These are phyloP conservation scores for Leccinum rimulosum DNA, from an alignment of 768 basidiomycete species.

Conservation along the genomic window DNA sequence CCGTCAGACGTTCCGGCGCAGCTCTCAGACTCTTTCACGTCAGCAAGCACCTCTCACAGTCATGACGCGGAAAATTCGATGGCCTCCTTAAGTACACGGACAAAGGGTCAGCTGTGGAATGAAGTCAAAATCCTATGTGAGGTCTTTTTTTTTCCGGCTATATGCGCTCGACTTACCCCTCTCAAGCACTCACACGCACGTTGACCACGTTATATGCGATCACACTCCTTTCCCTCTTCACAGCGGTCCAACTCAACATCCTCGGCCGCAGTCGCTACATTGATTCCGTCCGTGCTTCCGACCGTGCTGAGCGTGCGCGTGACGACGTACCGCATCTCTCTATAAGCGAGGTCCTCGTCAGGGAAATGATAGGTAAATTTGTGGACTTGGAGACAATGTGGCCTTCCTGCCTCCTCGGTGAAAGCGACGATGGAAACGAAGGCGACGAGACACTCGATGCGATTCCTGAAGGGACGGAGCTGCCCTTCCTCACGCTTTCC, in stretches of 20 bases:
- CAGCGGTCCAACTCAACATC: slow-evolving; percentile 80
- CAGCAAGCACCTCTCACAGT: slow-evolving; percentile 36
- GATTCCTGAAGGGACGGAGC: slow-evolving; percentile 68
- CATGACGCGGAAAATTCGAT: slow-evolving; percentile 8
- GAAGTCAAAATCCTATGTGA: slow-evolving; percentile 80
- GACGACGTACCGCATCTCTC: slow-evolving; percentile 36
- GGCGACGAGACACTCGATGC: slow-evolving; percentile 30
- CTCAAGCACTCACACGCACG: slow-evolving; percentile 79
- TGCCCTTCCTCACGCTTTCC: slow-evolving; percentile 78
- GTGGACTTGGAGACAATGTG: slow-evolving; percentile 26
- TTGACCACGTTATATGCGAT: slow-evolving; percentile 85
- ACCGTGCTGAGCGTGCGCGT: slow-evolving; percentile 54
- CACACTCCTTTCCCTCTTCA: slow-evolving; percentile 83
- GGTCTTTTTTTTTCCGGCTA: slow-evolving; percentile 37
- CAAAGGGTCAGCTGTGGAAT: slow-evolving; percentile 87
- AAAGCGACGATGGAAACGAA: slow-evolving; percentile 28
- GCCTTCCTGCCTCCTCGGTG: slow-evolving; percentile 21
- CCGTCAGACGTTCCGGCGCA: slow-evolving; percentile 13
- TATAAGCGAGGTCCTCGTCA: slow-evolving; percentile 21
- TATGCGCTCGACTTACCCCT: slow-evolving; percentile 4
- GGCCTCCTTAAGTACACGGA: slow-evolving; percentile 35
- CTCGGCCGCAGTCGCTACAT: slow-evolving; percentile 83
- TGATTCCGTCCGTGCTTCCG: slow-evolving; percentile 57
- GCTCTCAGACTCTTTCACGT: slow-evolving; percentile 44
- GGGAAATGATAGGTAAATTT: slow-evolving; percentile 25